A percentile compares a stretch with the other conserved stretches of the same genome.
These are phyloP conservation scores for Lichtheimia ramosa DNA, from an alignment of 371 early-diverging fungal species.

Conservation along the genomic window DNA sequence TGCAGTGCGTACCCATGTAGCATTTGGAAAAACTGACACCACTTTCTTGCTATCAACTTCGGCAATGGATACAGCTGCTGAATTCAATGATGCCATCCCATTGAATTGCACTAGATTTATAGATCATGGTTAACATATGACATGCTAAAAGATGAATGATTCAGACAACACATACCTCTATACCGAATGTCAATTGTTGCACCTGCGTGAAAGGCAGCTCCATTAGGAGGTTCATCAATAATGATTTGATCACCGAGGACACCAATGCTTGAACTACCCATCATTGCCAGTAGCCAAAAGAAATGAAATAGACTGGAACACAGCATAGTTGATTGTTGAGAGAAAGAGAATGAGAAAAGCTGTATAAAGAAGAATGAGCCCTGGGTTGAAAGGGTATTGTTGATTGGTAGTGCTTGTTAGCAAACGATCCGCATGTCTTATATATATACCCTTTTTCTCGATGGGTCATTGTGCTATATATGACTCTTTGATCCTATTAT, in stretches of 20 bases:
- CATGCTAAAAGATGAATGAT: not conserved
- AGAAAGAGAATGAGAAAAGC: too few relatives aligned
- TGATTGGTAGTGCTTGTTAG: too few relatives aligned
- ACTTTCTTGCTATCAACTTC: constrained; percentile 13
- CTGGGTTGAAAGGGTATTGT: too few relatives aligned
- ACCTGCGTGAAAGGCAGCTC: constrained; percentile 14
- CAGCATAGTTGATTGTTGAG: too few relatives aligned
- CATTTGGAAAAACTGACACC: constrained; percentile 16
- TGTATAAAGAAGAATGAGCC: too few relatives aligned
- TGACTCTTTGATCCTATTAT: too few relatives aligned
- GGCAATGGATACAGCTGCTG: constrained; percentile 20
- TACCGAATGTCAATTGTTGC: constrained; percentile 32
- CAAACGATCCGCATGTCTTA: too few relatives aligned
- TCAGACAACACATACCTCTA: constrained; percentile 20
- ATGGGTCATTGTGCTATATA: too few relatives aligned
- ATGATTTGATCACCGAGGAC: constrained; percentile 26
- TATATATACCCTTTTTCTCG: too few relatives aligned
- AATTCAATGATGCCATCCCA: constrained; percentile 38
- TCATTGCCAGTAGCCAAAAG: too few relatives aligned
- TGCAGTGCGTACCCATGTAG: constrained; percentile 9
- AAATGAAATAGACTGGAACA: too few relatives aligned
- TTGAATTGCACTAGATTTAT: constrained; percentile 25
- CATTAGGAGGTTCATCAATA: constrained; percentile 23
- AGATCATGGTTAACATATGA: not conserved
- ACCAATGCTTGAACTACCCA: too few relatives aligned